phyloP scores from a whole-genome alignment of 225 moss, liverwort and hornwort genomes.

The Pseudoscleropodium purum region DNA sequence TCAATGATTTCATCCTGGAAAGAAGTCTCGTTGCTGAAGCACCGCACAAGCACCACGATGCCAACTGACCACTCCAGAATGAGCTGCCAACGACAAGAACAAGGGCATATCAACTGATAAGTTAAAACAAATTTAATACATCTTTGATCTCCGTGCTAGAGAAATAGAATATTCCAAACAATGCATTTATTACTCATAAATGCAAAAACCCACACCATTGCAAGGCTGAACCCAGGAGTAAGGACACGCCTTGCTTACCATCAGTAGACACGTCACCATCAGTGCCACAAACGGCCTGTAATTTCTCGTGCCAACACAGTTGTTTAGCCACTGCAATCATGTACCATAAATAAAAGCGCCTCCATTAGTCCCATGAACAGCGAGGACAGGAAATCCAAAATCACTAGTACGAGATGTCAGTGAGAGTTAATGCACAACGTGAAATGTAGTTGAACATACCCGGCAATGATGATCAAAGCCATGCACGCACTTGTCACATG shows the following conservation, averaged over 20 bases:
- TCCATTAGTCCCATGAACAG: background rate
- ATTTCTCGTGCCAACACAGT: conserved; percentile 81
- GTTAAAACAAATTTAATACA: background rate
- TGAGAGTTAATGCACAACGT: background rate
- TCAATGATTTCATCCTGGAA: conserved; percentile 61
- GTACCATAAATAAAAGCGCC: background rate
- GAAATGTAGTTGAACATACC: conserved; percentile 17
- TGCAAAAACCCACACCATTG: background rate
- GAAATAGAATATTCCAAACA: background rate
- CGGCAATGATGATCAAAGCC: conserved; percentile 98
- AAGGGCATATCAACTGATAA: background rate
- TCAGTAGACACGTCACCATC: conserved; percentile 72
- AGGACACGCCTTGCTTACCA: conserved; percentile 34
- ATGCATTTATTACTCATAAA: background rate
- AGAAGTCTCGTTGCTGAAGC: conserved; percentile 39
- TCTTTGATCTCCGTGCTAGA: background rate
- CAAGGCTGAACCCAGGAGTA: background rate
- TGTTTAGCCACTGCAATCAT: conserved; percentile 83
- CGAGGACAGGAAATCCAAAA: background rate
- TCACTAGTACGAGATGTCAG: background rate
- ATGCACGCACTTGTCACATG: conserved; percentile 87
- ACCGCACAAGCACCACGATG: conserved; percentile 70
- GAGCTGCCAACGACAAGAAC: conserved; percentile 28
- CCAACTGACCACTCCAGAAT: conserved; percentile 65
- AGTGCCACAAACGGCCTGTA: conserved; percentile 81